Evolutionary conservation across 2,329 filamentous ascomycete genomes (phyloP), one percentile per base, ranked within the genome.

Genomic region (Elsinoe arachidis): DNA sequence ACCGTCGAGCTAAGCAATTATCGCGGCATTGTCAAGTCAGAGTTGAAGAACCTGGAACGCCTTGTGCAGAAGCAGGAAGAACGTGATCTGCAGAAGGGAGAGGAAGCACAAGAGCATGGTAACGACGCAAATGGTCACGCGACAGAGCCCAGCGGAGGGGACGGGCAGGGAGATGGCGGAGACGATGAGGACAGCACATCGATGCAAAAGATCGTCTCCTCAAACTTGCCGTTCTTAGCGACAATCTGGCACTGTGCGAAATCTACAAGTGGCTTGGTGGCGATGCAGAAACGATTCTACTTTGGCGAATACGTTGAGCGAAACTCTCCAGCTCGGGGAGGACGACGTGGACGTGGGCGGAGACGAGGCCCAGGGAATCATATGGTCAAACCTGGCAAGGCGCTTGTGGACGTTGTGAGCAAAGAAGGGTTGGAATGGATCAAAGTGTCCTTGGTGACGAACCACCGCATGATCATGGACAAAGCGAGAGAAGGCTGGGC

Each of bases 401-500:
- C 80, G 1, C 71, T 81, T 55, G 82, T 87, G 3, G 85, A 88
- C 69, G 79, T 86, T 46, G 79, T 88, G 23, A 77, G 81, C 1
- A 74, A 81, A 57, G 77, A 81, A 66, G 85, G 85, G 10, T 70
- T 77, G 58, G 77, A 83, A 63, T 88, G 85, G 85, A 78, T 84
- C 56, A 87, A 87, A 67, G 79, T 88, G 1, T 86, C 82, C 4
- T 84, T 83, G 3, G 73, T 85, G 21, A 84, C 81, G 0, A 80
- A 85, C 61, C 81, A 77, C 58, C 75, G 84, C 54, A 71, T 88
- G 30, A 69, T 87, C 15, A 85, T 84, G 65, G 85, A 88, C 63
- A 76, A 87, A 61, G 85, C 85, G 2, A 85, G 86, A 67, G 78
- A 83, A 58, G 84, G 85, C 10, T 86, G 82, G 78, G 79, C 82